These are phyloP conservation scores for Teratosphaeria viscida DNA, from an alignment of 2,329 filamentous ascomycete species.

Conservation along the genomic window DNA sequence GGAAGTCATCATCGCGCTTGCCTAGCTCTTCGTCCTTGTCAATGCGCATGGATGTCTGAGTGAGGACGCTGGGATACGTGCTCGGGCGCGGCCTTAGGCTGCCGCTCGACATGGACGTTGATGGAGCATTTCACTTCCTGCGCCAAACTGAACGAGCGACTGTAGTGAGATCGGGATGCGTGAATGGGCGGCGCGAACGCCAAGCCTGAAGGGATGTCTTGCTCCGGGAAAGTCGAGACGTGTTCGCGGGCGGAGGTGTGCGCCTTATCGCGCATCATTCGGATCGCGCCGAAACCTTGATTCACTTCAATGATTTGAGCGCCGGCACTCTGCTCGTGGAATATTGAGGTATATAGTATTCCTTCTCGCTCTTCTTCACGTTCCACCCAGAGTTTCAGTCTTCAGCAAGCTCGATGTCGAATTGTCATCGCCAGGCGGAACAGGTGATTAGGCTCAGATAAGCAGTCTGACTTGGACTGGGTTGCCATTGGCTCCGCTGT, in stretches of 20 bases:
- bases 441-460: too few species aligned
- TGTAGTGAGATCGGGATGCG: background rate
- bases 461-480: too few species aligned
- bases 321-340: too few species aligned
- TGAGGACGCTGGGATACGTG: slow-evolving; percentile 7
- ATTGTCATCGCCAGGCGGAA: too few species aligned
- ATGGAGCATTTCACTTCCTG: background rate
- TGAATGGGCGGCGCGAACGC: background rate
- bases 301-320: background rate
- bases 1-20: slow-evolving; percentile 55
- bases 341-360: too few species aligned
- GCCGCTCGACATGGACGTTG: slow-evolving; percentile 3
- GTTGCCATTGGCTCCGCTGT: too few species aligned
- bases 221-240: background rate
- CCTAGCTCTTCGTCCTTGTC: slow-evolving; percentile 50
- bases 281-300: background rate
- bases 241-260: background rate
- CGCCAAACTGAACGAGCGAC: background rate
- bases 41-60: slow-evolving; percentile 1
- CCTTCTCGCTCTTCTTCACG: too few species aligned
- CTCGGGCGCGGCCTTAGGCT: slow-evolving; percentile 3
- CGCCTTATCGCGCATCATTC: background rate
- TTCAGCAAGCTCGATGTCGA: too few species aligned
- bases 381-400: too few species aligned
- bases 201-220: background rate